Evolutionary conservation across 192 early-diverging fungal species (phyloP).

Genomic region (Allomyces macrogynus): DNA sequence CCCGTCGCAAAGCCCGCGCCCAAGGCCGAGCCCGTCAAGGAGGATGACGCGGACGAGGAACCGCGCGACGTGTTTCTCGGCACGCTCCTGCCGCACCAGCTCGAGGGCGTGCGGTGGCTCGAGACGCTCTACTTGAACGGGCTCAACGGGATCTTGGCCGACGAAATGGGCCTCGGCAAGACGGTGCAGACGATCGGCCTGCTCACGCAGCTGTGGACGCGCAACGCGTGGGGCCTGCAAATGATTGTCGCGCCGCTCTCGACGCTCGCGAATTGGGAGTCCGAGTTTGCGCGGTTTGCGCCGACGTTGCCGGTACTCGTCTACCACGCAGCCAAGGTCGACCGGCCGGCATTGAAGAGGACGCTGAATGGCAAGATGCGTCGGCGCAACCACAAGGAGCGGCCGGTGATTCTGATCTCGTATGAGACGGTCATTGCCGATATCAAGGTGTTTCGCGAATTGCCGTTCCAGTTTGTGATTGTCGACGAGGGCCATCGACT

Average conservation of each 20-base stretch:
- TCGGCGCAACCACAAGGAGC: not conserved
- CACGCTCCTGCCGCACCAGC: slow-evolving; percentile 71
- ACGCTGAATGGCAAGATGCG: slow-evolving; percentile 34
- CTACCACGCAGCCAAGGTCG: slow-evolving; percentile 63
- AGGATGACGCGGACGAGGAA: slow-evolving; percentile 1
- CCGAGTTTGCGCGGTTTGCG: slow-evolving; percentile 72
- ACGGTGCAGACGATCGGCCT: slow-evolving; percentile 89
- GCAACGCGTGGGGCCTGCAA: slow-evolving; percentile 66
- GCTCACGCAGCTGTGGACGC: slow-evolving; percentile 56
- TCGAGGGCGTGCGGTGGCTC: slow-evolving; percentile 90
- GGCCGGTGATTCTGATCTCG: not conserved
- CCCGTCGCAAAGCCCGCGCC: too few relatives aligned
- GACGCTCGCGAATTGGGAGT: slow-evolving; percentile 79
- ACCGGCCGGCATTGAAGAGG: slow-evolving; percentile 48
- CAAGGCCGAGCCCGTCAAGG: too few relatives aligned
- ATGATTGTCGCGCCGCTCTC: slow-evolving; percentile 75
- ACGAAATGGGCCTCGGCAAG: slow-evolving; percentile 90
- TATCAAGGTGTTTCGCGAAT: too few relatives aligned
- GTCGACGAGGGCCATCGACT: slow-evolving; percentile 93
- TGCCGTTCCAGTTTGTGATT: slow-evolving; percentile 37
- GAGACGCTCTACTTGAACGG: slow-evolving; percentile 88
- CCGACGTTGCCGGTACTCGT: slow-evolving; percentile 55
- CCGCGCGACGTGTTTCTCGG: slow-evolving; percentile 15
- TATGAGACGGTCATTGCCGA: not conserved
- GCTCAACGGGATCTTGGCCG: slow-evolving; percentile 84